phyloP scores from a whole-genome alignment of 78 protist species.

The Emiliania huxleyi region DNA sequence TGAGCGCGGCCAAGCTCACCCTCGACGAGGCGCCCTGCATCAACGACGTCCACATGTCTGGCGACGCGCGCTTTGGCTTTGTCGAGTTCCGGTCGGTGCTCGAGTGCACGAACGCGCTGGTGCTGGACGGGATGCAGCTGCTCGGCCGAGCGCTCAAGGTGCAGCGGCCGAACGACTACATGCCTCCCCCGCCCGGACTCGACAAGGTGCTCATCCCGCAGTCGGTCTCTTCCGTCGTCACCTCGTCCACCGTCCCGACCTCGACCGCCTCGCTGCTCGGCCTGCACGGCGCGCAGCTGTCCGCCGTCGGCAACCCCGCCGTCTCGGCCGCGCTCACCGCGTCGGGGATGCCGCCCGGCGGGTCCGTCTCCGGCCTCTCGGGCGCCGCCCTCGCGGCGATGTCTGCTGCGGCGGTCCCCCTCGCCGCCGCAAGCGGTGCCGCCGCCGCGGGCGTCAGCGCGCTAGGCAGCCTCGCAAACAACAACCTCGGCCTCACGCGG shows the following conservation, averaged over 20 bases:
- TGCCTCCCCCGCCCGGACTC: not conserved
- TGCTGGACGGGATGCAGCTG: not conserved
- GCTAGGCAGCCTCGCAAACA: not conserved
- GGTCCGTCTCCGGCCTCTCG: not conserved
- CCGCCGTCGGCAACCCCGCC: not conserved
- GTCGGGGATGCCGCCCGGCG: not conserved
- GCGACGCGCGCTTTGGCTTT: not conserved
- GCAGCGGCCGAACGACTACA: not conserved
- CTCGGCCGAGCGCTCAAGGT: not conserved
- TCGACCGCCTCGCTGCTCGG: not conserved
- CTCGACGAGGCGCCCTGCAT: not conserved
- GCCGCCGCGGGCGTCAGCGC: no score
- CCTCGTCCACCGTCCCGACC: not conserved
- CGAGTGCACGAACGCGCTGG: not conserved
- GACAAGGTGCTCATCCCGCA: not conserved
- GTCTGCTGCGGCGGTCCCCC: not conserved
- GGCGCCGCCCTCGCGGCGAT: not conserved
- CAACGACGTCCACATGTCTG: not conserved
- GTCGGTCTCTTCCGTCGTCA: not conserved
- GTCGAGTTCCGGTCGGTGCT: not conserved
- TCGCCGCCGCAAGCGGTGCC: not conserved
- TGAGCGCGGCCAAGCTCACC: not conserved
- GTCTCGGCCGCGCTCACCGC: not conserved
- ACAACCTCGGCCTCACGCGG: not conserved
- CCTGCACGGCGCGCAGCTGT: not conserved